Evolutionary conservation across 2,329 filamentous ascomycete genomes (phyloP), one percentile per base, ranked within the genome.

Genomic region (Xylariaceae sp.): DNA sequence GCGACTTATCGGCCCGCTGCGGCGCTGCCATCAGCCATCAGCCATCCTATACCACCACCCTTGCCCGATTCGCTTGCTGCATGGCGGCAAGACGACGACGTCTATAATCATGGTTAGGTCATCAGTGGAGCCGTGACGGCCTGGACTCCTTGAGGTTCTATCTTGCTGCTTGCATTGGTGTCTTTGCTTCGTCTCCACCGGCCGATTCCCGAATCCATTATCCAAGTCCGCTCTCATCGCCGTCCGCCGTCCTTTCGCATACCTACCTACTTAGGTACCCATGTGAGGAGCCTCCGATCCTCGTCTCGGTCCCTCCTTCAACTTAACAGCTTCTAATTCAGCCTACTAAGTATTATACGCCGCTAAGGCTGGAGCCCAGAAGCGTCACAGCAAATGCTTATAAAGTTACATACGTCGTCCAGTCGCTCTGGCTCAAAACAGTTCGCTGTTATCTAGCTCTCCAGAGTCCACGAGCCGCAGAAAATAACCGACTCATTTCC

Each of bases 1-100:
- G 54, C 56, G 41, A 62, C 55, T 50, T 62, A 60, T 62, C 60
- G 58, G 60, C 56, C 60, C 60, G 60, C 54, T 39, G 46, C 57
- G 51, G 30, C 60, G 60, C 54, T 39, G 46, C 57, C 53, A 34
- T 57, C 54, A 42, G 42, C 57, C 53, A 35, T 57, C 56, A 41
- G 48, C 55, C 56, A 55, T 57, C 51, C 54, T 55, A 6, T 9
- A 34, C 35, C 19, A 19, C 55, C 54, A 52, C 40, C 32, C 29
- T 37, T 39, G 34, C 42, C 50, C 46, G 34, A 55, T 55, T 47
- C 59, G 48, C 56, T 49, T 45, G 51, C 51, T 46, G 49, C 50
- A 47, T 50, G 50, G 30, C 51, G 51, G 50, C 54, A 43, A 50
- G 56, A 47, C 48, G 56, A 47, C 48, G 45, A 53, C 39, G 48